Percentiles rank a stretch among this genome's conserved stretches.
Conservation (phyloP, 2,329 filamentous ascomycete genomes). For the Purpureocillium takamizusanense region DNA sequence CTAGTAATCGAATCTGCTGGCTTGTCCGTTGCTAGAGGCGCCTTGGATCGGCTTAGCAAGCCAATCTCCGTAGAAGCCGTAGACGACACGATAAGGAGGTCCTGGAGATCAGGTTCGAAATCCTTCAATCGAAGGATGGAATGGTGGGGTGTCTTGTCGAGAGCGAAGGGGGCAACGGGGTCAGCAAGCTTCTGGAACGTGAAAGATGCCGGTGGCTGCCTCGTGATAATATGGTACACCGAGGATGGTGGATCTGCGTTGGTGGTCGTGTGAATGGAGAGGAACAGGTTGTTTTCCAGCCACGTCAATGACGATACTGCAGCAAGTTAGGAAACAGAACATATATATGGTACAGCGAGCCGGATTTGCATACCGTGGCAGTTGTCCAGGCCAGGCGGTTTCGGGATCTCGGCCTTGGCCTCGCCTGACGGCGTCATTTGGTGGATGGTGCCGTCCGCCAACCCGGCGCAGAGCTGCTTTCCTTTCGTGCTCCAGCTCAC, state of each 20-base stretch:
- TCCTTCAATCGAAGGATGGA: slow-evolving; percentile 68
- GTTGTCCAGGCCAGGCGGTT: slow-evolving; percentile 57
- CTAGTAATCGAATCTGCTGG: slow-evolving; percentile 50
- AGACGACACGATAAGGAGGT: slow-evolving; percentile 74
- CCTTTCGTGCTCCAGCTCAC: slow-evolving; percentile 88
- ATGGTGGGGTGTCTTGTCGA: slow-evolving; percentile 62
- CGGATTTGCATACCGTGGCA: slow-evolving; percentile 54
- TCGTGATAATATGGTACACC: slow-evolving; percentile 70
- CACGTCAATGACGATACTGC: slow-evolving; percentile 73
- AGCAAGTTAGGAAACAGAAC: slow-evolving; percentile 8
- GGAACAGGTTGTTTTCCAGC: slow-evolving; percentile 81
- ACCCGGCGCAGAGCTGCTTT: slow-evolving; percentile 83
- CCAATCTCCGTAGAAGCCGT: slow-evolving; percentile 74
- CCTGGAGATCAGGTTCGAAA: slow-evolving; percentile 71
- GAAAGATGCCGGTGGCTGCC: slow-evolving; percentile 51
- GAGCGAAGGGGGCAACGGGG: slow-evolving; percentile 63
- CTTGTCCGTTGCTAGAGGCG: slow-evolving; percentile 52
- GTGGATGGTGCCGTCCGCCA: slow-evolving; percentile 67
- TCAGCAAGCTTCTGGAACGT: slow-evolving; percentile 67
- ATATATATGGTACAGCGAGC: neutral
- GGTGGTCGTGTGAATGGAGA: slow-evolving; percentile 67
- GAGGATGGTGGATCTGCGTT: slow-evolving; percentile 52
- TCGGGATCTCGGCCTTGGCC: slow-evolving; percentile 69
- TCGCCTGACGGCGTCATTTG: slow-evolving; percentile 80
- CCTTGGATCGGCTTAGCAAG: slow-evolving; percentile 64